Evolutionary conservation across 805 yeast species (phyloP).

Genomic region (Pichia exigua): DNA sequence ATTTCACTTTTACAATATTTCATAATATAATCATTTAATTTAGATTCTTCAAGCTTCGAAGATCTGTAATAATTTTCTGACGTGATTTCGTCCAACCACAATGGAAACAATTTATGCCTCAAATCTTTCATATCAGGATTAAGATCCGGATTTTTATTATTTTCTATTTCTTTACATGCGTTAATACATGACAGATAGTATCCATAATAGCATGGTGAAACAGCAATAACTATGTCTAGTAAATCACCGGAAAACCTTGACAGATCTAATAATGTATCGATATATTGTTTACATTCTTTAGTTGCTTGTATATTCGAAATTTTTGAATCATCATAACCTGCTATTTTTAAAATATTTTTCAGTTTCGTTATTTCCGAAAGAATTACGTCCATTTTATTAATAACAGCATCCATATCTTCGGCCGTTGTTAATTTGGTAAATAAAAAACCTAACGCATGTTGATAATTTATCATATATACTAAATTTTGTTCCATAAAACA

Average conservation of each 20-base stretch:
- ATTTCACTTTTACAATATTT: neutral
- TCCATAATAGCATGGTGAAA: constrained; percentile 11
- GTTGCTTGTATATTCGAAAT: constrained; percentile 42
- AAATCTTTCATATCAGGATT: neutral
- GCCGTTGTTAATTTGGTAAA: constrained; percentile 53
- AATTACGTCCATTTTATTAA: constrained; percentile 43
- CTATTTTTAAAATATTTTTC: constrained; percentile 35
- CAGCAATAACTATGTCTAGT: constrained; percentile 5
- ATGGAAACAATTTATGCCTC: neutral
- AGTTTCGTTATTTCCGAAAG: constrained; percentile 52
- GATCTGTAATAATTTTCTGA: neutral
- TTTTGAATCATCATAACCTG: constrained; percentile 35
- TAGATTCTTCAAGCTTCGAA: neutral
- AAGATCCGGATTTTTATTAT: neutral
- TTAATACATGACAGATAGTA: constrained; percentile 1
- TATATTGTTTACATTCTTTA: constrained; percentile 51
- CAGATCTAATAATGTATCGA: constrained; percentile 48
- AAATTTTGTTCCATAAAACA: constrained; percentile 51
- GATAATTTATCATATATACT: constrained; percentile 60
- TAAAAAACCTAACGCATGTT: constrained; percentile 56
- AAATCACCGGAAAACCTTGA: constrained; percentile 27
- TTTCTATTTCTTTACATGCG: neutral
- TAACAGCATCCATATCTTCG: constrained; percentile 42
- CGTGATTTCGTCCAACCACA: constrained; percentile 5
- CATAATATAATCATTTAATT: neutral